Percentiles rank a stretch among this genome's conserved stretches.
These are phyloP conservation scores for Phytophthora agathidicida DNA, from an alignment of 352 stramenopile species.

Conservation along the genomic window DNA sequence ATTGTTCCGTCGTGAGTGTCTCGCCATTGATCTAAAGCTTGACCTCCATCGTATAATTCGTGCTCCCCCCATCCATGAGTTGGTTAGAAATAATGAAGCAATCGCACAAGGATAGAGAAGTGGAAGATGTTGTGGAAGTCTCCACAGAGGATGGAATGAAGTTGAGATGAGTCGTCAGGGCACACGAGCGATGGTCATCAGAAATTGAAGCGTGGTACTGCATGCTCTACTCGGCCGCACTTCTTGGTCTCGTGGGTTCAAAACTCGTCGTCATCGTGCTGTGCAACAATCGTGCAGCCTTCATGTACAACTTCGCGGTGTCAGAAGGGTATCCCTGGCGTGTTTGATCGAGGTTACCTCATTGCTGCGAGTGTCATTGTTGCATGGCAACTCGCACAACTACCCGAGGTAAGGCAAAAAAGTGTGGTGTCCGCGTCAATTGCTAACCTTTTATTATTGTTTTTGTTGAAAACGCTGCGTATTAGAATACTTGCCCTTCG, in stretches of 20 bases:
- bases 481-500: too few relatives aligned
- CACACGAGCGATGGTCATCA: too few relatives aligned
- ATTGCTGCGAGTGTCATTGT: slow-evolving; percentile 95
- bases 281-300: slow-evolving; percentile 48
- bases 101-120: neutral
- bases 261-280: slow-evolving; percentile 80
- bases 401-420: slow-evolving; percentile 90
- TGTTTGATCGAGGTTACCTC: slow-evolving; percentile 92
- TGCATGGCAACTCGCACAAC: slow-evolving; percentile 95
- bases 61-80: too few relatives aligned
- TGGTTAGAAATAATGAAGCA: neutral
- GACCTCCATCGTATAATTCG: too few relatives aligned
- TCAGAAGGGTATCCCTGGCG: slow-evolving; percentile 75
- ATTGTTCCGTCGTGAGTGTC: neutral
- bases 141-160: neutral
- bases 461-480: too few relatives aligned
- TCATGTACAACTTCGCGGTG: slow-evolving; percentile 92
- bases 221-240: slow-evolving; percentile 59
- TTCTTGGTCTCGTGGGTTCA: slow-evolving; percentile 73
- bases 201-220: too few relatives aligned
- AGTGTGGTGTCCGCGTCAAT: neutral
- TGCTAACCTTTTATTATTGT: neutral
- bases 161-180: slow-evolving; percentile 1
- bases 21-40: too few relatives aligned
- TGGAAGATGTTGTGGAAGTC: neutral